A percentile compares a stretch with the other conserved stretches of the same genome.
These are phyloP conservation scores for Diaporthe sp. DNA, from an alignment of 2,329 filamentous ascomycete genomes.

Conservation along the genomic window DNA sequence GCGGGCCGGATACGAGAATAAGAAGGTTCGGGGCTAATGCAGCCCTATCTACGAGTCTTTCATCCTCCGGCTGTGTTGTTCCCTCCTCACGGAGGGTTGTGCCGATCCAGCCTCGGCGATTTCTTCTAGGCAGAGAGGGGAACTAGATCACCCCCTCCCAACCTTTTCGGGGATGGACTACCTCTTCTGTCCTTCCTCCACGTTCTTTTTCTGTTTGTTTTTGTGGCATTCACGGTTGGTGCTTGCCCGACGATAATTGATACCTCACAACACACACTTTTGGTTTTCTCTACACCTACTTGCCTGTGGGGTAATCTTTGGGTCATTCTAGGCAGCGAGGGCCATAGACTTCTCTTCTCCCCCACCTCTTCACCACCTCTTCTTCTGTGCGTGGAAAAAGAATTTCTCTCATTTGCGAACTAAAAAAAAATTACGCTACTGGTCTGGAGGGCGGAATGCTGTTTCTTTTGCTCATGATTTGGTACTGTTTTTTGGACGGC, in stretches of 20 bases:
- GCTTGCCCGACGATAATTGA: neutral
- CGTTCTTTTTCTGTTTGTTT: neutral
- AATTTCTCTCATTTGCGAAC: neutral
- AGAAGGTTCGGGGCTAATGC: conserved; percentile 20
- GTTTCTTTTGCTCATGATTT: neutral
- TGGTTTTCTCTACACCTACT: neutral
- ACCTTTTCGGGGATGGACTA: neutral
- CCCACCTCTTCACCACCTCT: neutral
- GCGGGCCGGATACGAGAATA: conserved; percentile 9
- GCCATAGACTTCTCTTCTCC: neutral
- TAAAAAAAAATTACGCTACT: conserved; percentile 11
- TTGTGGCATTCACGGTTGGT: neutral
- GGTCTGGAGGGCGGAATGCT: neutral
- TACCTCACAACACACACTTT: conserved; percentile 5
- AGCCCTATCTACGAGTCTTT: conserved; percentile 27
- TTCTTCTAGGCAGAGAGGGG: neutral
- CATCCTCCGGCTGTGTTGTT: neutral
- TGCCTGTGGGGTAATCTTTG: neutral
- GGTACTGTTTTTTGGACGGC: neutral
- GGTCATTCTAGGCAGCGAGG: neutral
- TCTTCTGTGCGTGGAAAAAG: conserved; percentile 17
- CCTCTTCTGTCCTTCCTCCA: neutral
- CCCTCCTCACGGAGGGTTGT: neutral
- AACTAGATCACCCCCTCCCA: conserved; percentile 11
- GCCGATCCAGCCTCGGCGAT: neutral